Conservation (phyloP, 2,329 filamentous ascomycete genomes). For the Hymenotorrendiella dingleyae region DNA sequence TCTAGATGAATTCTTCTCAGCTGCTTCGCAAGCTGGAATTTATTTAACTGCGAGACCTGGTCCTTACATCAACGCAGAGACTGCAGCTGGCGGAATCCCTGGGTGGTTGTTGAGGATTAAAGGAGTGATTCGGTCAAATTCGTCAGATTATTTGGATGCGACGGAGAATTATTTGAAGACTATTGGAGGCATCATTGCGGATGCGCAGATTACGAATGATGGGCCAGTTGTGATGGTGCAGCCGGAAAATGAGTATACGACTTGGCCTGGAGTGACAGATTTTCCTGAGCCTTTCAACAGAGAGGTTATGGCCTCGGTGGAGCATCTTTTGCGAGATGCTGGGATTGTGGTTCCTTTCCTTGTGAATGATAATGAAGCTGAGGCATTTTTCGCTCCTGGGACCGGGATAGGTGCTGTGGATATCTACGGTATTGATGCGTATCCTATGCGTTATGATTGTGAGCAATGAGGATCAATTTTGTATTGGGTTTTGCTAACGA, state of each 20-base stretch:
- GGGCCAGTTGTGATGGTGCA: constrained; percentile 75
- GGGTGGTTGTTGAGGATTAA: constrained; percentile 71
- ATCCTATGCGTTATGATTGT: constrained; percentile 41
- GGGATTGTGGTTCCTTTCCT: constrained; percentile 71
- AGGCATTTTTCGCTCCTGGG: constrained; percentile 27
- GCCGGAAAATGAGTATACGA: constrained; percentile 75
- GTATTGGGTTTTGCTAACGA: too few species aligned
- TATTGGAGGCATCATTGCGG: constrained; percentile 61
- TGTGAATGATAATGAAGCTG: constrained; percentile 55
- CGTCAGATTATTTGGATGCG: constrained; percentile 55
- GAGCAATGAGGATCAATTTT: too few species aligned
- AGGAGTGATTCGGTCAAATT: constrained; percentile 56
- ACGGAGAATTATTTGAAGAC: constrained; percentile 55
- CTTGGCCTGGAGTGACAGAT: constrained; percentile 38
- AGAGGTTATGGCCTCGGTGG: constrained; percentile 64
- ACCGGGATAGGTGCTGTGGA: constrained; percentile 26
- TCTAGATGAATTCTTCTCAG: constrained; percentile 67
- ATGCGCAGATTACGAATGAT: constrained; percentile 74
- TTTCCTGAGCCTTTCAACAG: constrained; percentile 51
- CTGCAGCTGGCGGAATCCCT: constrained; percentile 60
- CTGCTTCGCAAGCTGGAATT: constrained; percentile 63
- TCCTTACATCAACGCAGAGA: constrained; percentile 62
- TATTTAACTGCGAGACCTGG: constrained; percentile 55
- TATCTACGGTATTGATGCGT: constrained; percentile 35
- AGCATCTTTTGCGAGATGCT: constrained; percentile 59